Conservation (phyloP, 2,329 filamentous ascomycete genomes). For the Fusarium newnesense region DNA sequence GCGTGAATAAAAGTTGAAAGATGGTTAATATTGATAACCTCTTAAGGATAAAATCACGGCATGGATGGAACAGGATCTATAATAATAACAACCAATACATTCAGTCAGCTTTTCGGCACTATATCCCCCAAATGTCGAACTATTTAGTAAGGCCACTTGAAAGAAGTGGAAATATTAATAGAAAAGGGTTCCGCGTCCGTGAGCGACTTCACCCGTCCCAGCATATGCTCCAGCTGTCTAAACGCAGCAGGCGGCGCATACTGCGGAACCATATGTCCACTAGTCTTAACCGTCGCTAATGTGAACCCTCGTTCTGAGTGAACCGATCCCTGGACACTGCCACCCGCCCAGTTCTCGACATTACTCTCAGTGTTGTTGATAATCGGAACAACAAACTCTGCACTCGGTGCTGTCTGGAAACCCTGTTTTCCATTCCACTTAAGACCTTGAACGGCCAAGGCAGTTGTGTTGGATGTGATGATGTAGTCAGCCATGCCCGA, state of each 20-base stretch:
- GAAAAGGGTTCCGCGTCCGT: slow-evolving; percentile 5
- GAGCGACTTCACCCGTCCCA: slow-evolving; percentile 16
- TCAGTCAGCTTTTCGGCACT: background rate
- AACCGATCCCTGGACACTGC: slow-evolving; percentile 4
- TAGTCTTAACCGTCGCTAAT: slow-evolving; percentile 11
- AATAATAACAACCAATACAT: background rate
- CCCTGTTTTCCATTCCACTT: slow-evolving; percentile 22
- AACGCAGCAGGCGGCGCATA: slow-evolving; percentile 18
- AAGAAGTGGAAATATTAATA: slow-evolving; percentile 15
- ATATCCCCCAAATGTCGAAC: too few relatives aligned
- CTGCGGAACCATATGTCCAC: slow-evolving; percentile 23
- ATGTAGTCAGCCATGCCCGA: slow-evolving; percentile 18
- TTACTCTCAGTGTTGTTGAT: slow-evolving; percentile 12
- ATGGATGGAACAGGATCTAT: rapidly evolving
- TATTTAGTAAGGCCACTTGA: slow-evolving; percentile 19
- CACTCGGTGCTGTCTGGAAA: background rate
- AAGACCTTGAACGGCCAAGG: background rate
- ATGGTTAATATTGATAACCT: too few relatives aligned
- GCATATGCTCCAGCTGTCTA: slow-evolving; percentile 13
- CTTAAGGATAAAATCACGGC: background rate
- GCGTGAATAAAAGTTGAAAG: background rate
- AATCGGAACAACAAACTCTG: slow-evolving; percentile 12
- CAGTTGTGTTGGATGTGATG: slow-evolving; percentile 20
- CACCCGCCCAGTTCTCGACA: slow-evolving; percentile 20
- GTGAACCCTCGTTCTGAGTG: slow-evolving; percentile 19